Conservation (phyloP, 78 protist genomes). For the Chrysochromulina parva region DNA sequence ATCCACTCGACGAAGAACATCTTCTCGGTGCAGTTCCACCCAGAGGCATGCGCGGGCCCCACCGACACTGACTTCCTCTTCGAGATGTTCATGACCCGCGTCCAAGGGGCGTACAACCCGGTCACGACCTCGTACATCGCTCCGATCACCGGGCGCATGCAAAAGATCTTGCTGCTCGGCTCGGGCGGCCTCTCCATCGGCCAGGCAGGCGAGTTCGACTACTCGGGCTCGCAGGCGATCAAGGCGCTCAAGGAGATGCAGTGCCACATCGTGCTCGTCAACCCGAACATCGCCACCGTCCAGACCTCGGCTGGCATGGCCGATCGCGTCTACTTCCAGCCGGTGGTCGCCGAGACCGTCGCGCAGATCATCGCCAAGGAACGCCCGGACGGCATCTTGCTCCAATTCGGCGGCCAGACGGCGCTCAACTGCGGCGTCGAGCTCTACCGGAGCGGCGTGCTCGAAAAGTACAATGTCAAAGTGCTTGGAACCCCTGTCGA, state of each 20-base stretch:
- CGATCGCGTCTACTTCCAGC: conserved; percentile 93
- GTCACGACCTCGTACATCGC: background rate
- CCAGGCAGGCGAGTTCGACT: conserved; percentile 99
- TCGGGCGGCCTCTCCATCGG: conserved; percentile 97
- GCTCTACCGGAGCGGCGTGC: conserved; percentile 36
- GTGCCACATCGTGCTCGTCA: conserved; percentile 85
- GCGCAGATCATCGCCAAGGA: conserved; percentile 52
- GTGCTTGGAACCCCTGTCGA: conserved; percentile 88
- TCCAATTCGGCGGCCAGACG: conserved; percentile 97
- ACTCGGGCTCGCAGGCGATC: conserved; percentile 92
- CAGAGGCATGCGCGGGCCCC: conserved; percentile 96
- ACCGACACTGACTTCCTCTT: conserved; percentile 92
- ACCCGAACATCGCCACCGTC: conserved; percentile 96
- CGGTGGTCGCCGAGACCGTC: conserved; percentile 86
- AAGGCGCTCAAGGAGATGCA: conserved; percentile 94
- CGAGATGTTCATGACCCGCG: conserved; percentile 73
- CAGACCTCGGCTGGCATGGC: conserved; percentile 87
- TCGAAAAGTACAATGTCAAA: conserved; percentile 59
- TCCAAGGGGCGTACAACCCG: background rate
- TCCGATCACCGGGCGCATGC: background rate
- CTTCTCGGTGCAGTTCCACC: conserved; percentile 96
- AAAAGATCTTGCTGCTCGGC: conserved; percentile 89
- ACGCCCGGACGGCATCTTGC: conserved; percentile 91
- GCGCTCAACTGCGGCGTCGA: conserved; percentile 95
- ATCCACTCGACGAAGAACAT: conserved; percentile 79